Conservation (phyloP, 2,329 filamentous ascomycete genomes). For the Hymenotorrendiella dingleyae region DNA sequence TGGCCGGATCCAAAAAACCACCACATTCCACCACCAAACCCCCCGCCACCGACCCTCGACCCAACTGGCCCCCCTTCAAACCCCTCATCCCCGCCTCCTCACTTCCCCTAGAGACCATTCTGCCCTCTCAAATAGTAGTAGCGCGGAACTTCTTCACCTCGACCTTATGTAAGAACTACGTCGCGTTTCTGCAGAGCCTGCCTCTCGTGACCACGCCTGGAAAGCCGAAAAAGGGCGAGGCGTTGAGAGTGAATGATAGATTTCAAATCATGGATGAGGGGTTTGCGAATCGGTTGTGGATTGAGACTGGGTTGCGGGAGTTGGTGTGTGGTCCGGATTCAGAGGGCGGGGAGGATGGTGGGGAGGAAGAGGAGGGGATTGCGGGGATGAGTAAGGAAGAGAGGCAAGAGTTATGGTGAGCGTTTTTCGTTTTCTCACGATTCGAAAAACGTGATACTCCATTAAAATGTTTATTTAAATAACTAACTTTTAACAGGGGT, state of each 20-base stretch:
- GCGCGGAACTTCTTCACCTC: slow-evolving; percentile 57
- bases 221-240: slow-evolving; percentile 61
- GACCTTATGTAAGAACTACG: slow-evolving; percentile 57
- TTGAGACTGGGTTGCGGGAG: slow-evolving; percentile 65
- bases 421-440: slow-evolving; percentile 1
- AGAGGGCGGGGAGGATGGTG: slow-evolving; percentile 10
- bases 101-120: slow-evolving; percentile 45
- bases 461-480: too few relatives aligned
- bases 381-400: slow-evolving; percentile 20
- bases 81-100: slow-evolving; percentile 50
- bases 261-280: slow-evolving; percentile 71
- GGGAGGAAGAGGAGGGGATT: slow-evolving; percentile 14
- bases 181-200: slow-evolving; percentile 53
- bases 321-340: slow-evolving; percentile 25
- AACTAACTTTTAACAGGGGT: slow-evolving; percentile 59
- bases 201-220: slow-evolving; percentile 59
- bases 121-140: slow-evolving; percentile 57
- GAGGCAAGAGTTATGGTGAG: slow-evolving; percentile 27
- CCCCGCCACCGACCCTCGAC: slow-evolving; percentile 25
- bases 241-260: slow-evolving; percentile 78
- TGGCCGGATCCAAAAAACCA: slow-evolving; percentile 19
- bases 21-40: slow-evolving; percentile 18
- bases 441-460: slow-evolving; percentile 29
- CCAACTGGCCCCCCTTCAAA: slow-evolving; percentile 56
- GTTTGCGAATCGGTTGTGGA: slow-evolving; percentile 75